phyloP scores from a whole-genome alignment of 78 protist species.

The Dictyostelium discoideum region DNA sequence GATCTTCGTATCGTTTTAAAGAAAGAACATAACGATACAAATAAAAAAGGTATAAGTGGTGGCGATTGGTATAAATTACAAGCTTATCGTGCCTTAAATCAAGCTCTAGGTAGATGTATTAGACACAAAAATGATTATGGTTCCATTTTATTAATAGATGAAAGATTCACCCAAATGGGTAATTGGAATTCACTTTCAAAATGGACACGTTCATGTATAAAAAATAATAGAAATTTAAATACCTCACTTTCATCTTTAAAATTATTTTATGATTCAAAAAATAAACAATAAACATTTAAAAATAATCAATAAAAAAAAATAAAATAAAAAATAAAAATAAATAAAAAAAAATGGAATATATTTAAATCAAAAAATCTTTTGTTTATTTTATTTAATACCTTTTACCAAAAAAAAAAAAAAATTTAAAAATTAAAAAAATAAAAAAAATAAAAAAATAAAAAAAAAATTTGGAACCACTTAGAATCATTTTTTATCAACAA shows the following conservation, averaged over 20 bases:
- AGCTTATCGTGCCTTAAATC: constrained; percentile 98
- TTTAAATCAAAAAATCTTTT: too few species aligned
- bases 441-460: too few species aligned
- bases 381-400: too few species aligned
- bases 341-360: too few species aligned
- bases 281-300: neutral
- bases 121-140: constrained; percentile 96
- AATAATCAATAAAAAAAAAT: too few species aligned
- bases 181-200: constrained; percentile 34
- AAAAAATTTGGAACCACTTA: too few species aligned
- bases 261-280: constrained; percentile 14
- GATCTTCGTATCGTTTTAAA: constrained; percentile 33
- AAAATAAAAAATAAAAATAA: neutral
- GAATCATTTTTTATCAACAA: too few species aligned
- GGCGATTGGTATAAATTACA: constrained; percentile 48
- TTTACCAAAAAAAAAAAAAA: neutral
- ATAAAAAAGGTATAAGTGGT: constrained; percentile 6
- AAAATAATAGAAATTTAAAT: constrained; percentile 12
- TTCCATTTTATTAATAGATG: constrained; percentile 94
- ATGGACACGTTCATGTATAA: constrained; percentile 72
- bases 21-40: constrained; percentile 21
- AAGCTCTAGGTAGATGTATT: constrained; percentile 98
- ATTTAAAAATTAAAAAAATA: too few species aligned
- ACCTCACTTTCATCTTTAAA: neutral
- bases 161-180: constrained; percentile 24